A percentile compares a stretch with the other conserved stretches of the same genome.
phyloP scores from a whole-genome alignment of 768 basidiomycete genomes.

The Leccinum arenicola region DNA sequence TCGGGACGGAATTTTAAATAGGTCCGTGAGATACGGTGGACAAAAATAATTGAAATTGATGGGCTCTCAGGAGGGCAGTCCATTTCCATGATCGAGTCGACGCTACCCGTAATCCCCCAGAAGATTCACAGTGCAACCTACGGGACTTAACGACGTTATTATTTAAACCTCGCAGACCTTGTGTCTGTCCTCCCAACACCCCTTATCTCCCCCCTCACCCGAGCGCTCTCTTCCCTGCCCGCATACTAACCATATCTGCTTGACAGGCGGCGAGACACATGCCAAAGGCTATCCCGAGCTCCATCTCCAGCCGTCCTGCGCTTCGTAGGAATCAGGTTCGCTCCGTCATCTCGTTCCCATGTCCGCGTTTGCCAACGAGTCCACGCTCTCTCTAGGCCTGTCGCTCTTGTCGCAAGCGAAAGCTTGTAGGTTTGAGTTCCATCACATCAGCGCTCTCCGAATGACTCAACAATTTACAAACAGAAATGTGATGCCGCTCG shows the following conservation, averaged over 20 bases:
- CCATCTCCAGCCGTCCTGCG: conserved; percentile 50
- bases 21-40: conserved; percentile 8
- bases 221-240: neutral
- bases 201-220: neutral
- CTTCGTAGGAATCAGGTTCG: conserved; percentile 77
- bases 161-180: neutral
- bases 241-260: neutral
- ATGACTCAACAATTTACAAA: conserved; percentile 8
- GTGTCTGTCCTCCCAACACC: neutral
- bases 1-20: neutral
- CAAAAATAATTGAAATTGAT: conserved; percentile 18
- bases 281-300: conserved; percentile 58
- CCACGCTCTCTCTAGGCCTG: conserved; percentile 52
- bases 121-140: neutral
- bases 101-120: conserved; percentile 1
- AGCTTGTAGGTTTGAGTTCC: conserved; percentile 55
- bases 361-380: conserved; percentile 7
- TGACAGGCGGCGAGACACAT: conserved; percentile 35
- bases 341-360: neutral
- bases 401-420: conserved; percentile 78
- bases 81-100: neutral
- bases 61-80: neutral
- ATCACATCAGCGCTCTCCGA: neutral
- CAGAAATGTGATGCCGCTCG: conserved; percentile 89
- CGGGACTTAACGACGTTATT: neutral